Conservation (phyloP, 768 basidiomycete genomes). For the Naematelia aurantialba region DNA sequence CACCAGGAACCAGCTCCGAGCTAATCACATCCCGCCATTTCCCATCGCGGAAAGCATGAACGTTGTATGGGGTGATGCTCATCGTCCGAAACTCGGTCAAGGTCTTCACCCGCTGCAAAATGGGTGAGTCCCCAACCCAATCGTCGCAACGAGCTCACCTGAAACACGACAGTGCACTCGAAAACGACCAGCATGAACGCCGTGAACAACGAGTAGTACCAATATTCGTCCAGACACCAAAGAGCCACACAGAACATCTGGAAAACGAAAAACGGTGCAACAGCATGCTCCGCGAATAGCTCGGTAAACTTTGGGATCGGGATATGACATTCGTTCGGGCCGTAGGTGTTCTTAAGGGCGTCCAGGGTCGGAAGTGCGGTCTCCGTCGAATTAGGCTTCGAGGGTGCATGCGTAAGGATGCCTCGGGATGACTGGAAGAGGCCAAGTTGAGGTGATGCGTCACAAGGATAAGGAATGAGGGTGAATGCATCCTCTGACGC, state of each 20-base stretch:
- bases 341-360: constrained; percentile 65
- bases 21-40: constrained; percentile 77
- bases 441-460: constrained; percentile 63
- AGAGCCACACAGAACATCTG: constrained; percentile 96
- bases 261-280: constrained; percentile 99
- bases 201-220: constrained; percentile 96
- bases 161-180: constrained; percentile 98
- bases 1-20: constrained; percentile 84
- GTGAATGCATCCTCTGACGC: constrained; percentile 62
- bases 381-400: constrained; percentile 12
- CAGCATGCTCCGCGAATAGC: constrained; percentile 91
- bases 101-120: constrained; percentile 75
- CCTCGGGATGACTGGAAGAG: constrained; percentile 60
- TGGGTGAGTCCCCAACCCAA: not conserved
- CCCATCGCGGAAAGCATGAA: constrained; percentile 72
- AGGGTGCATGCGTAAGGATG: constrained; percentile 52
- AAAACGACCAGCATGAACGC: constrained; percentile 98
- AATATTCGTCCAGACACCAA: constrained; percentile 98
- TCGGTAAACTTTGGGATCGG: constrained; percentile 91
- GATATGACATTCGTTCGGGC: constrained; percentile 92
- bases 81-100: constrained; percentile 95
- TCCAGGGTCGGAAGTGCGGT: constrained; percentile 53
- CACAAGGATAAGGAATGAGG: constrained; percentile 82
- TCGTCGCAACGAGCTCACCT: constrained; percentile 59
- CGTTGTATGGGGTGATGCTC: constrained; percentile 85